Evolutionary conservation across 768 basidiomycete species (phyloP).

Genomic region (Roridomyces roridus): DNA sequence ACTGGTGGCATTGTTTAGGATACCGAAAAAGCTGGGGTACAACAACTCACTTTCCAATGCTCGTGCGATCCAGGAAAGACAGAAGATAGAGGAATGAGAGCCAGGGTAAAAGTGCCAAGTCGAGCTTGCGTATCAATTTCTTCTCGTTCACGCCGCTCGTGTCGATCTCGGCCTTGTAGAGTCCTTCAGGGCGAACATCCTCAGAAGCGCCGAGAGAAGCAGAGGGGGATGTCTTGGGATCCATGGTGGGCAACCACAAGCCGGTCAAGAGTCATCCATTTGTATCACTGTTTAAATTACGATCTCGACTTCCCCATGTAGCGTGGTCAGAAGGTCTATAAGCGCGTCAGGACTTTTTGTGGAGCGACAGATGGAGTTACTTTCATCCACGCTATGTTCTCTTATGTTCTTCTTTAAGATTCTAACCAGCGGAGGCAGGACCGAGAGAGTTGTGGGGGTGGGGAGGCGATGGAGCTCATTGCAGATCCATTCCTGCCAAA

Average conservation of each 20-base stretch:
- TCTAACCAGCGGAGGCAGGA: too few species aligned
- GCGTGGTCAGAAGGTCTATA: constrained; percentile 8
- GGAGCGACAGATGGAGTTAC: neutral
- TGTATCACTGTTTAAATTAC: constrained; percentile 17
- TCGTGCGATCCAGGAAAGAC: constrained; percentile 54
- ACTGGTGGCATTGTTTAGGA: too few species aligned
- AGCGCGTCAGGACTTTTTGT: neutral
- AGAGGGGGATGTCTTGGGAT: constrained; percentile 21
- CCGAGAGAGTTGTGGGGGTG: too few species aligned
- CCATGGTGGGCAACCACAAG: constrained; percentile 13
- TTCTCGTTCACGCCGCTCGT: constrained; percentile 69
- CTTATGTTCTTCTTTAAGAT: too few species aligned
- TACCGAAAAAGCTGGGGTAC: constrained; percentile 15
- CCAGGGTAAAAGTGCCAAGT: constrained; percentile 72
- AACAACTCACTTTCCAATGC: constrained; percentile 52
- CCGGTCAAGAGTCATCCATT: constrained; percentile 1
- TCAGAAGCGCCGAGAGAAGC: constrained; percentile 27
- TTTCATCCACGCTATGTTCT: too few species aligned
- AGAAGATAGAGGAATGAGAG: constrained; percentile 77
- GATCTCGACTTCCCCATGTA: neutral
- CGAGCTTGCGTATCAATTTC: constrained; percentile 73
- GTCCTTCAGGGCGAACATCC: constrained; percentile 28
- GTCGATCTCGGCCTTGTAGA: constrained; percentile 60
- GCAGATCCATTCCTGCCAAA: too few species aligned
- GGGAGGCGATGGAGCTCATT: too few species aligned